Evolutionary conservation across 2,329 filamentous ascomycete species (phyloP), one percentile per base, ranked within the genome.

Genomic region (Pestalotiopsis sp.): DNA sequence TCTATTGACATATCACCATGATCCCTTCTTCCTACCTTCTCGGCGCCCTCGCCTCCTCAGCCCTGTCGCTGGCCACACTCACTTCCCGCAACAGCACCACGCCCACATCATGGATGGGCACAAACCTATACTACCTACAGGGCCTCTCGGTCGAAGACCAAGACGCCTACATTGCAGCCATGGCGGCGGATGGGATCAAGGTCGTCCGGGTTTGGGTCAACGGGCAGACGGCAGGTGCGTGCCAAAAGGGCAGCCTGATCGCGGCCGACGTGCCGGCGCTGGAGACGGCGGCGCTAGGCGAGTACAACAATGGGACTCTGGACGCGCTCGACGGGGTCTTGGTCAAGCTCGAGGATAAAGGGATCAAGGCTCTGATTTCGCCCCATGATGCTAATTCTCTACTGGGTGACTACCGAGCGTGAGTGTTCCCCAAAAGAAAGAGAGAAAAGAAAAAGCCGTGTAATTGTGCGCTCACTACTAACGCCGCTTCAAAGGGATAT

Each of bases 311-410:
- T 14, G 68, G 68, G 39, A 75, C 74, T 6, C 73, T 78, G 62
- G 73, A 77, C 45, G 73, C 74, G 20, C 69, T 78, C n/a, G 77
- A 79, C 68, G 70, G 72, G 23, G 75, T 76, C 12, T 61, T 78
- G 38, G 69, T 73, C 31, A 77, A 78, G 67, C 68, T 78, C 20
- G 56, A 65, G 3, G 60, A 72, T 58, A 77, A 77, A 64, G 74
- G 73, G 38, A 77, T 79, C 67, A 79, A 78, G 68, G 71, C 75
- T 41, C 73, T 79, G 63, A 74, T 78, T 65, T 78, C 77, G 7
- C 77, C 77, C 1, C 76, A 78, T 67, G 76, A 78, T 63, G 76
- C 69, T 14, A 77, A 76, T 68, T 71, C 74, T 3, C 70, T 75
- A 4, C 23, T 71, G 12, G 69, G 68, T 0, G 72, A 74, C 27